phyloP scores from a whole-genome alignment of 1,284 basidiomycete species.

The Ceratobasidium sp. region DNA sequence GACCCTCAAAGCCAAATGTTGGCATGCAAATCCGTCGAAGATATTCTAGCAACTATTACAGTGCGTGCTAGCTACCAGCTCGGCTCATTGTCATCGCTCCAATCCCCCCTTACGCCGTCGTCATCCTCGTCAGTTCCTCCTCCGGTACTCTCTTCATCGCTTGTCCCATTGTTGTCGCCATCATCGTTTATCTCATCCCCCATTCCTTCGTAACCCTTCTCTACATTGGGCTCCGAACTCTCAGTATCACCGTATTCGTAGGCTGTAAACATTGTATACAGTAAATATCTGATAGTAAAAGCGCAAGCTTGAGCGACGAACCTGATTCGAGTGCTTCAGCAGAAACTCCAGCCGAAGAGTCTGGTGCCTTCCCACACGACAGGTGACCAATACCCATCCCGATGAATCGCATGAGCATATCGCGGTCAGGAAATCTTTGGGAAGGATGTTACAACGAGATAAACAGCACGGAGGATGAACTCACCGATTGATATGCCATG shows the following conservation, averaged over 20 bases:
- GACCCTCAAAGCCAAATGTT: too few species aligned
- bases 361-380: neutral
- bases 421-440: conserved; percentile 50
- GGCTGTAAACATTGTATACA: neutral
- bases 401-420: conserved; percentile 50
- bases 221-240: neutral
- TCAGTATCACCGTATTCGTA: conserved; percentile 7
- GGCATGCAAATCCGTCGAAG: too few species aligned
- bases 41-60: too few species aligned
- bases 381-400: conserved; percentile 50
- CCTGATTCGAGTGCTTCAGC: neutral
- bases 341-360: neutral
- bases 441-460: too few species aligned
- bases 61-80: neutral
- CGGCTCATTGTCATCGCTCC: neutral
- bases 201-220: neutral
- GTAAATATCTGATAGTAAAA: neutral
- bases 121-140: neutral
- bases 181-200: neutral
- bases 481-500: too few species aligned
- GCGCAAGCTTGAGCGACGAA: neutral
- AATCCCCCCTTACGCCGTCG: neutral
- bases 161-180: neutral
- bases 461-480: too few species aligned
- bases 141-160: neutral